Base-by-base conservation (phyloP, 2,329 filamentous ascomycete species). In the Fusarium proliferatum region DNA sequence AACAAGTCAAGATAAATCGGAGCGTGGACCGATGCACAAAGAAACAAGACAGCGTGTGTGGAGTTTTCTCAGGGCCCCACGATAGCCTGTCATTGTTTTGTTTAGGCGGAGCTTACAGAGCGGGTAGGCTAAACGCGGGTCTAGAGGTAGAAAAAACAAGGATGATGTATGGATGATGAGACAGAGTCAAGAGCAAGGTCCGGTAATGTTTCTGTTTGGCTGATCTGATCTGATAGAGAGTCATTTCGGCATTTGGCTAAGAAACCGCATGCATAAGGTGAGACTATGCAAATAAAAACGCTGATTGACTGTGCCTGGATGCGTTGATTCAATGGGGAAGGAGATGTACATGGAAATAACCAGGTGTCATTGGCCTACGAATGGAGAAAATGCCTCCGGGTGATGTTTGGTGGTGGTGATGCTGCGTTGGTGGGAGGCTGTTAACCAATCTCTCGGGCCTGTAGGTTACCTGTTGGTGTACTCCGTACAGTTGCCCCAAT, bases 91-190 rank as follows among this genome's bases (percentile, higher is more conserved):
- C 52, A 49, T 52, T 60, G 43, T 51, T 46, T 46, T 60, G 52
- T 65, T 69, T 65, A 57, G 65, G 61, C 38, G 58, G 64, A 67
- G 71, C 72, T 74, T 68, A 64, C 56, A 66, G 61, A 70, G 76
- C 74, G 76, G 76, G 67, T 75, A 76, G 63, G 72, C 76, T 78
- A 77, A 74, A 76, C 64, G 64, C 73, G 72, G 71, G 75, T 62
- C 63, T 53, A 43, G 38, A 42, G 62, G 68, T 64, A 10, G 15
- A 73, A 68, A 53, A 42, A 68, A 59, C 72, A 56, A 42, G 66
- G 58, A 73, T 72, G 57, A 73, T 66, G 70, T 48, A 61, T 48
- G 30, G 62, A 42, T 71, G 67, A 67, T 64, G 69, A 69, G 46
- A 53, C 52, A 53, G 26, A 49, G 28, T 64, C 30, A 62, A 46